Conservation (phyloP, 805 yeast species). For the Nakazawaea anatomiae region DNA sequence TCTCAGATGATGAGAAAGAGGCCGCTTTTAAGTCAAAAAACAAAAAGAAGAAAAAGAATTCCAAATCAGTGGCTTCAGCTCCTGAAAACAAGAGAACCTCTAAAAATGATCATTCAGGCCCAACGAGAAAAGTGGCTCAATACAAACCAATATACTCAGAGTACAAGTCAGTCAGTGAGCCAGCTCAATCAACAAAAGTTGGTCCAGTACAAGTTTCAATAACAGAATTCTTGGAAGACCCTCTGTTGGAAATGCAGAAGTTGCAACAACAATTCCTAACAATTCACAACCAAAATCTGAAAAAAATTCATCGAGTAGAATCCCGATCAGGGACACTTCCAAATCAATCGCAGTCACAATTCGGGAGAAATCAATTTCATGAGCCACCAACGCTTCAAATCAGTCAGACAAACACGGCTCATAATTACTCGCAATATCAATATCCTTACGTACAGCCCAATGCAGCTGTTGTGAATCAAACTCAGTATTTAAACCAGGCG, state of each 20-base stretch:
- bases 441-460: background rate
- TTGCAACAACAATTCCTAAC: constrained; percentile 15
- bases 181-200: background rate
- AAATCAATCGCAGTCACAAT: constrained; percentile 10
- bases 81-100: background rate
- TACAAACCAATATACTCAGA: constrained; percentile 5
- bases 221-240: background rate
- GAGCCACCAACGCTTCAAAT: background rate
- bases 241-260: constrained; percentile 13
- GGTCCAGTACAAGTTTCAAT: background rate
- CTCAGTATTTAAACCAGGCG: constrained; percentile 11
- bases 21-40: constrained; percentile 57
- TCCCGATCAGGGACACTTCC: constrained; percentile 6
- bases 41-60: constrained; percentile 45
- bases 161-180: constrained; percentile 1
- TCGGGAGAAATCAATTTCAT: constrained; percentile 5
- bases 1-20: constrained; percentile 91
- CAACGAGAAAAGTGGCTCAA: background rate
- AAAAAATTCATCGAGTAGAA: background rate
- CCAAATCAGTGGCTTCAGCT: constrained; percentile 12
- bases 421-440: background rate
- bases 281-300: constrained; percentile 6
- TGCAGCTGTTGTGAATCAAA: constrained; percentile 3
- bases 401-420: background rate
- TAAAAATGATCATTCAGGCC: constrained; percentile 6